A percentile compares a stretch with the other conserved stretches of the same genome.
Conservation (phyloP, 768 basidiomycete species). For the Amanita fuliginea region DNA sequence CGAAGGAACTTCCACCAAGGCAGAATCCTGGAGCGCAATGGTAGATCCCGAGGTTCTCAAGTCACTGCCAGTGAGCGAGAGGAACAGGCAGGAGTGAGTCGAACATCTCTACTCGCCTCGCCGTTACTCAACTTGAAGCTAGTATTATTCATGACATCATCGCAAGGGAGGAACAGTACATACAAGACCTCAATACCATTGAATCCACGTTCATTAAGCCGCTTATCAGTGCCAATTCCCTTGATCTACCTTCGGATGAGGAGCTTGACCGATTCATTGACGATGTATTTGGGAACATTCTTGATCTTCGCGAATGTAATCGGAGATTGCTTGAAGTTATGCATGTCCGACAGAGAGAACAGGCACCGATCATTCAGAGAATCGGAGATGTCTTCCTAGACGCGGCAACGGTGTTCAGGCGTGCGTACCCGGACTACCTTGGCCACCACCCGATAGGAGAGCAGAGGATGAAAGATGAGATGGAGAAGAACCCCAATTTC, state of each 20-base stretch:
- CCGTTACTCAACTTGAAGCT: background rate
- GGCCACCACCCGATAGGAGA: constrained; percentile 82
- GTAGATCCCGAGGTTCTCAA: constrained; percentile 29
- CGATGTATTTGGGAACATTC: constrained; percentile 80
- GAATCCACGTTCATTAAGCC: constrained; percentile 54
- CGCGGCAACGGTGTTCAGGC: constrained; percentile 78
- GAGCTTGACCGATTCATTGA: constrained; percentile 71
- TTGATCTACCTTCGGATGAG: constrained; percentile 37
- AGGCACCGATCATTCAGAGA: constrained; percentile 67
- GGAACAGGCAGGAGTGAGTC: constrained; percentile 65
- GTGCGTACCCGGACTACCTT: constrained; percentile 78
- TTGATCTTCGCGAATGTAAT: constrained; percentile 75
- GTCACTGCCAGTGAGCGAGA: constrained; percentile 60
- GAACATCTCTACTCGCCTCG: background rate
- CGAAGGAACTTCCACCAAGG: constrained; percentile 34
- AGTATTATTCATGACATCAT: constrained; percentile 85
- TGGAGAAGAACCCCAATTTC: constrained; percentile 74
- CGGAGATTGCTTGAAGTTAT: constrained; percentile 72
- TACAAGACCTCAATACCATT: constrained; percentile 77
- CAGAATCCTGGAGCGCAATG: constrained; percentile 35
- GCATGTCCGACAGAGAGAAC: constrained; percentile 78
- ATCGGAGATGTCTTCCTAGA: constrained; percentile 87
- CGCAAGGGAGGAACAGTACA: constrained; percentile 81
- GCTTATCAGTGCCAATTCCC: constrained; percentile 31
- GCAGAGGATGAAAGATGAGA: constrained; percentile 77